Evolutionary conservation across 2,329 filamentous ascomycete genomes (phyloP), one percentile per base, ranked within the genome.

Genomic region (Venturia pyrina): DNA sequence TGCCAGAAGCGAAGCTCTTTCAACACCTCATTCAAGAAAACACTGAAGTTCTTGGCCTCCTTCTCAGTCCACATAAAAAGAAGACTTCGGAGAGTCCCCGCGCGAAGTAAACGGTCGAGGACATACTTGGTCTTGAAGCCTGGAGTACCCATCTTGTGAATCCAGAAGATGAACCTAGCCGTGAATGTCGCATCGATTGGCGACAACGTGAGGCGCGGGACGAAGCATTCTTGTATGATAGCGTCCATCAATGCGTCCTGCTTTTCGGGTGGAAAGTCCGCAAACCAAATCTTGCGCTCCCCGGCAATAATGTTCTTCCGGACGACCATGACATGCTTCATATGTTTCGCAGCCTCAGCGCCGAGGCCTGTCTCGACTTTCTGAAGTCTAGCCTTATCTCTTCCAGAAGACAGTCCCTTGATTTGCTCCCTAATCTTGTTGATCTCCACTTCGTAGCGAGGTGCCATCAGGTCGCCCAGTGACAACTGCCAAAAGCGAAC

Each of bases 401-500:
- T 84, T 71, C 95, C 88, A 66, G 83, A 86, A 70, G 85, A 85
- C 65, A 95, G 81, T 0, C 86, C 82, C 43, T 40, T 56, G 62
- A 61, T 28, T n/a, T 46, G 37, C 63, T 61, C 21, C 11, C 24
- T 69, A 71, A 32, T 67, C 64, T 40, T 56, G 24, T 86, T 84
- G 44, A 88, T 87, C 73, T 96, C 92, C 19, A 86, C 83, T 61
- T 89, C 84, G 73, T 99, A 99, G 68, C 86, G 86, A 0, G 90
- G 90, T 69, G 93, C 87, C 66, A 86, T 85, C 66, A 97, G 81
- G 73, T 99, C 93, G 59, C 89, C 87, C 3, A 96, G 83, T 37
- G 91, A 88, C 15, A 97, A 81, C 63, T 93, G 88, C 95, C 95
- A 99, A 77, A 99, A 99, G 0, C 89, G 90, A 56, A 90, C 86